Conservation (phyloP, 805 yeast genomes). For the Candida sithepensis region DNA sequence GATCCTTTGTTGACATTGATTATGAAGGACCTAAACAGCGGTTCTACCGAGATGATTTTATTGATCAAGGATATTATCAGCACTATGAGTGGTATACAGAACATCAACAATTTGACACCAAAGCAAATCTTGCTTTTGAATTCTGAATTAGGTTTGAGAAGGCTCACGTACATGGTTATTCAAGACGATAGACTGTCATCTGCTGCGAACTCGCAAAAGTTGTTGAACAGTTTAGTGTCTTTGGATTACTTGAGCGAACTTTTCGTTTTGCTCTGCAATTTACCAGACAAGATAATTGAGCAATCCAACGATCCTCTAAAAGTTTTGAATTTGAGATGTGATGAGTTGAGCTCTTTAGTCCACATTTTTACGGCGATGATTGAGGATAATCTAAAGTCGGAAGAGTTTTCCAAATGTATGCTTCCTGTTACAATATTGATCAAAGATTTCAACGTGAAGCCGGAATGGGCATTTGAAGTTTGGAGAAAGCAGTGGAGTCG, state of each 20-base stretch:
- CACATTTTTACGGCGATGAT: constrained; percentile 62
- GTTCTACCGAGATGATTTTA: constrained; percentile 56
- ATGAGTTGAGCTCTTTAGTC: constrained; percentile 65
- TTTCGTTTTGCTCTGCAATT: constrained; percentile 57
- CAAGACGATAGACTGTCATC: constrained; percentile 54
- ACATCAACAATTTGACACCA: constrained; percentile 61
- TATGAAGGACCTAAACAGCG: constrained; percentile 57
- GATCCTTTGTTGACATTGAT: constrained; percentile 58
- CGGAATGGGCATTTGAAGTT: constrained; percentile 69
- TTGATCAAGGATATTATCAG: constrained; percentile 64
- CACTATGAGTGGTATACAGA: constrained; percentile 77
- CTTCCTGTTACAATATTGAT: constrained; percentile 40
- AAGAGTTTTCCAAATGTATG: constrained; percentile 34
- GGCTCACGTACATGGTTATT: constrained; percentile 53
- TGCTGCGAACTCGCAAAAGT: constrained; percentile 42
- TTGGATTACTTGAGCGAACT: constrained; percentile 54
- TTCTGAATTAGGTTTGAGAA: constrained; percentile 56
- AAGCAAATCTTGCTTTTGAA: constrained; percentile 64
- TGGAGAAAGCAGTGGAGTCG: constrained; percentile 56
- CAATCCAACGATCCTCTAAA: constrained; percentile 50
- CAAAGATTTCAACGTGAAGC: constrained; percentile 40
- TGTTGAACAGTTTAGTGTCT: constrained; percentile 44
- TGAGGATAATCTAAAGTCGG: constrained; percentile 43
- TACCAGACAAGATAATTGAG: constrained; percentile 38
- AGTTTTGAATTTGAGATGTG: constrained; percentile 65